Evolutionary conservation across 352 stramenopile species (phyloP), one percentile per base, ranked within the genome.

Genomic region (Phytophthora fragariaefolia): DNA sequence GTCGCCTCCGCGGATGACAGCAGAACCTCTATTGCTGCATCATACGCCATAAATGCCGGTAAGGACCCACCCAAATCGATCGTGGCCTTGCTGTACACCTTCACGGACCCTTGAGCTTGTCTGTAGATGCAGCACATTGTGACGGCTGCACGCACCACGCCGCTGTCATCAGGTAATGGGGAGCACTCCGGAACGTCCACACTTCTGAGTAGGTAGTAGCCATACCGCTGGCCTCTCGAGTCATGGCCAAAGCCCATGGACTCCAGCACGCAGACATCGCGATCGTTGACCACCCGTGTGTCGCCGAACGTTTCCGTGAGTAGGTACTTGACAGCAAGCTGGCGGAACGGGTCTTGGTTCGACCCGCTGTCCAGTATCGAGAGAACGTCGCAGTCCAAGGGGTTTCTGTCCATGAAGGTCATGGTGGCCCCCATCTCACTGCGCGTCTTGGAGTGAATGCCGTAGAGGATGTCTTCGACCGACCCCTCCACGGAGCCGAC

Each of bases 91-190:
- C 73, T 76, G 65, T 88, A 91, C 23, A 81, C 70, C 20, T 74
- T 69, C n/a, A 91, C 79, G 13, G 70, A 43, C 12, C 60, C 57
- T 17, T 77, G 75, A 10, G 70, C 66, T 71, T 91, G 83, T 5
- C 83, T 75, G 53, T 86, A 89, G 57, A 91, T 89, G 51, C 77
- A 88, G 63, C 82, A 89, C 57, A 89, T 65, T 36, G 82, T 85
- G 34, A 87, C 71, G 32, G 61, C 77, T 5, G 82, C 77, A 20
- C 79, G 78, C 20, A 80, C 69, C 6, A 90, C 71, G 40, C 77
- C 67, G 17, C 73, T 73, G 51, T 70, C 76, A 56, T 85, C 71
- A 1, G 72, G 66, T 50, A 87, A 73, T n/a, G 73, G 58, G 0
- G 80, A 81, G 55, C 81, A 88, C 23, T 76, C 74, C 0, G 74